Base-by-base conservation (phyloP, 148 eudicot species). In the Rhododendron ferrugineum region DNA sequence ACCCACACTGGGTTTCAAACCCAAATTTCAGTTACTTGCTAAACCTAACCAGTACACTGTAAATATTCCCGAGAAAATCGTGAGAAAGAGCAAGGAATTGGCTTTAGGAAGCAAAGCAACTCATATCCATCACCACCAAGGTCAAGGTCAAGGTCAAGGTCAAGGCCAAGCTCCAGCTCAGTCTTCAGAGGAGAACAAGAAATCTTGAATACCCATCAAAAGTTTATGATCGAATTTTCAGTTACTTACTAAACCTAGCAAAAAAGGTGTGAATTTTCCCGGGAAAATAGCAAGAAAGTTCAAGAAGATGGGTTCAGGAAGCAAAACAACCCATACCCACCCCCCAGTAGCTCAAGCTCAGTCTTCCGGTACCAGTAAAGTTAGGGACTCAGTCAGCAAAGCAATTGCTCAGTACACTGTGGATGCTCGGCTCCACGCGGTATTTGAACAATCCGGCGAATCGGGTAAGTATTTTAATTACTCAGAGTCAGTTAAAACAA, bases 381-480 rank as follows among this genome's bases (percentile, higher is more conserved):
- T 81, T 3, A 84, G 84, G 60, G 91, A 94, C 23, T 86, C 94
- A 8, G 79, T 91, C 16, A 93, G 92, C 90, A 93, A 90, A 84
- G 99, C 93, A 72, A 88, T 92, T 40, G 94, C 96, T 5, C 99
- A 94, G 84, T 93, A 89, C 88, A 93, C 95, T 0, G 88, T 88
- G 22, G 99, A 97, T 80, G 99, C 99, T 13, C 87, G 96, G 4
- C 90, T 97, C 9, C 98, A 94, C 79, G 95, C 98, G 0, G 98
- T 91, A 6, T 97, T 89, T 58, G 98, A 97, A 86, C 95, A 92
- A 50, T 92, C 95, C 3, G 94, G 98, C 22, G 92, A 87, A 79
- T 90, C 94, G 13, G 98, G 98, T 81, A 93, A 87, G 91, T 92
- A 94, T 0, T 97, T 95, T 75, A 95, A 97, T 88, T 95, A 95